phyloP scores from a whole-genome alignment of 2,329 filamentous ascomycete species.

The Esteya vermicola region DNA sequence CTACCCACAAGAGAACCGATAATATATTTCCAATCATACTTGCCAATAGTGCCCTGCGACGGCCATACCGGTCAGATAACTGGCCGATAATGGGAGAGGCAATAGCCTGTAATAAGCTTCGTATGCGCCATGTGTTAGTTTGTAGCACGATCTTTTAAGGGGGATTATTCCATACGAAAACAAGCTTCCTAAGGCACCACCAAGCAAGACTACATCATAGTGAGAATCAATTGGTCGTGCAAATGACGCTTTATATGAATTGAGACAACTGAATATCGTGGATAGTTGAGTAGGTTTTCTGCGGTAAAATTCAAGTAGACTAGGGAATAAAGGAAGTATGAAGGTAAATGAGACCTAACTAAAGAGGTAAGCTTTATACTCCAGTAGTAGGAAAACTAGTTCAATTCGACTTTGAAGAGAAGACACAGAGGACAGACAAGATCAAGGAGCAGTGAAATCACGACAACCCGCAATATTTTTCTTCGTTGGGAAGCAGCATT shows the following conservation, averaged over 20 bases:
- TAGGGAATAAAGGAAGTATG: constrained; percentile 90
- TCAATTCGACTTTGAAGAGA: no score
- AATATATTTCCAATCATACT: constrained; percentile 90
- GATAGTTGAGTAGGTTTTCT: constrained; percentile 55
- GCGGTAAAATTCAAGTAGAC: constrained; percentile 91
- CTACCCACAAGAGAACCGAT: constrained; percentile 87
- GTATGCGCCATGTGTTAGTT: background rate
- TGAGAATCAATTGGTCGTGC: constrained; percentile 83
- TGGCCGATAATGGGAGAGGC: constrained; percentile 83
- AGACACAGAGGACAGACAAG: no score
- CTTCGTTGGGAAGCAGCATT: constrained; percentile 50
- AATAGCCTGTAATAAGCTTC: constrained; percentile 73
- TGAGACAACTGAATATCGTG: constrained; percentile 66
- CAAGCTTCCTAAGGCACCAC: constrained; percentile 82
- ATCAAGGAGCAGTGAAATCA: constrained; percentile 79
- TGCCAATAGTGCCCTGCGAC: constrained; percentile 71
- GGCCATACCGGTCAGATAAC: constrained; percentile 78
- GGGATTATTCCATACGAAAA: constrained; percentile 44
- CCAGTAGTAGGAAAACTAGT: background rate
- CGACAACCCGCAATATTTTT: constrained; percentile 73
- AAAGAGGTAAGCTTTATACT: background rate
- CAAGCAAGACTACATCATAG: constrained; percentile 93
- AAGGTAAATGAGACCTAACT: constrained; percentile 91
- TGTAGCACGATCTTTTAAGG: background rate
- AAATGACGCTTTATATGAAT: constrained; percentile 90